Base-by-base conservation (phyloP, 179 eudicot species). In the Corrigiola litoralis region DNA sequence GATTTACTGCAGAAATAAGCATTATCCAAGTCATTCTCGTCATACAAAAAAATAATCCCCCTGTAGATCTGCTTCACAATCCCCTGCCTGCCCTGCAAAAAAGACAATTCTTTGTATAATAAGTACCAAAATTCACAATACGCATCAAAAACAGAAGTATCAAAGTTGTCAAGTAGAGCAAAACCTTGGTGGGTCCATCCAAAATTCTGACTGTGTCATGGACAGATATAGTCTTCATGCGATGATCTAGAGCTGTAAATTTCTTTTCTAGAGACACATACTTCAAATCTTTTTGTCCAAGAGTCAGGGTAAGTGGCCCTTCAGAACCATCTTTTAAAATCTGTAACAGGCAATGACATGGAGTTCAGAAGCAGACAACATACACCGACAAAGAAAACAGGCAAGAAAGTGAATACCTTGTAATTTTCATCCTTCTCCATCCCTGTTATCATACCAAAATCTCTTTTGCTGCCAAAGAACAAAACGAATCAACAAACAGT, bases 141-240 rank as follows among this genome's bases (percentile, higher is more conserved):
- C 36, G 45, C 27, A 60, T 28, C n/a, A 52, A 42, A 18, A 23
- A 23, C 42, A 24, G 25, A 16, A 62, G 34, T 49, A 36, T 17
- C 47, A 61, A 64, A 79, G 55, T 25, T 36, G 60, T n/a, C n/a
- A n/a, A 42, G 66, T 29, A 60, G 9, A 44, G 65, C 18, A 70
- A 72, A 49, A 94, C 99, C 99, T 94, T 81, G 68, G 71, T 63
- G 60, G 90, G 95, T 38, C 97, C 99, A 69, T 88, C 88, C 72
- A 79, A 62, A 70, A 94, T 61, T 73, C 70, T 85, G 61, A 90
- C 88, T 28, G 69, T 71, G 64, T 91, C 97, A 79, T 81, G 86
- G 25, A 82, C 56, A 42, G 85, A 77, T 76, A 94, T 72, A 41
- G 78, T 80, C 80, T 83, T 91, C 73, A 67, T 77, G 55, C 75